These are phyloP conservation scores for Rhynchospora pubera DNA, from an alignment of 176 grass and related monocot species.

Conservation along the genomic window DNA sequence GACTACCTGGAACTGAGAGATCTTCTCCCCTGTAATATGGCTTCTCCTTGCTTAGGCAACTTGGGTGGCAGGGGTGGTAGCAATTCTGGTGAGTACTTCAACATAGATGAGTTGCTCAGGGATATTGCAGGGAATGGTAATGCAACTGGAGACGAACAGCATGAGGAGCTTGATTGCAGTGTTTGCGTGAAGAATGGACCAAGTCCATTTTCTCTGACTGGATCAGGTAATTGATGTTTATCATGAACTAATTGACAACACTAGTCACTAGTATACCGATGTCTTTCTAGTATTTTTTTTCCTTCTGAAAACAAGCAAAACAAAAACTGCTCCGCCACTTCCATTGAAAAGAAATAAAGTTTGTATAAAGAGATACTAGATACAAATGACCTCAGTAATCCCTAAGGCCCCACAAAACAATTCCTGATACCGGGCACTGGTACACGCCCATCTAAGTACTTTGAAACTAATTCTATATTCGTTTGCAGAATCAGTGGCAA, in stretches of 20 bases:
- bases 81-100: constrained; percentile 42
- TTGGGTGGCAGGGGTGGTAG: constrained; percentile 32
- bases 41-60: constrained; percentile 37
- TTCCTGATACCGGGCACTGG: too few relatives aligned
- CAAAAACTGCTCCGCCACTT: too few relatives aligned
- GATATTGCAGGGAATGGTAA: constrained; percentile 21
- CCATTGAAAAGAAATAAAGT: too few relatives aligned
- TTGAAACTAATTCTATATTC: background rate
- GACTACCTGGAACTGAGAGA: constrained; percentile 53
- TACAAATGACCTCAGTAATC: too few relatives aligned
- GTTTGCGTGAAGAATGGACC: background rate
- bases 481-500: background rate
- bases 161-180: background rate
- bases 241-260: background rate
- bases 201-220: background rate
- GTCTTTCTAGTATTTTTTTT: too few relatives aligned
- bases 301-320: too few relatives aligned
- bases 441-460: too few relatives aligned
- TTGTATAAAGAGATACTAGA: too few relatives aligned
- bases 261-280: background rate
- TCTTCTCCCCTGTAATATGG: constrained; percentile 23
- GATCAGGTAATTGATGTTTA: background rate
- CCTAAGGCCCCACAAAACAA: too few relatives aligned
- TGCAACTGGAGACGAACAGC: constrained; percentile 7
- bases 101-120: constrained; percentile 33